Percentiles rank a stretch among this genome's conserved stretches.
phyloP scores from a whole-genome alignment of 2,329 filamentous ascomycete genomes.

The Ophioceras dolichostomum region DNA sequence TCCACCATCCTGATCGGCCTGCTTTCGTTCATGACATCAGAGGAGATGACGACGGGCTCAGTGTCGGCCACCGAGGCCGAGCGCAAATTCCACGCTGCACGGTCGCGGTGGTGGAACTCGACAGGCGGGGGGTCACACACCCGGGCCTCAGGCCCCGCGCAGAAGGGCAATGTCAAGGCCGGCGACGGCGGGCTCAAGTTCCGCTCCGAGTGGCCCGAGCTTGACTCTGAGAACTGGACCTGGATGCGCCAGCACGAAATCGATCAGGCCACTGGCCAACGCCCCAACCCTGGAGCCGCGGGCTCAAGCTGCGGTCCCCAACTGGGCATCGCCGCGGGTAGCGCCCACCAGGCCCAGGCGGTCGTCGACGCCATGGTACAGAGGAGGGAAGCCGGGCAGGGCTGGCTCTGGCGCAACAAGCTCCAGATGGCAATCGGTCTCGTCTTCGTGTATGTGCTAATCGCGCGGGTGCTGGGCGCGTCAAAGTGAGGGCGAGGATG shows the following conservation, averaged over 20 bases:
- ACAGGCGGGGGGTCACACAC: constrained; percentile 72
- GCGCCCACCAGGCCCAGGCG: constrained; percentile 53
- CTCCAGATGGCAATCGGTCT: constrained; percentile 56
- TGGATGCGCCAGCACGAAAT: constrained; percentile 82
- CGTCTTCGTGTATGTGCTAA: constrained; percentile 72
- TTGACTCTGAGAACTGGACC: constrained; percentile 80
- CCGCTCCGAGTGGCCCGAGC: constrained; percentile 74
- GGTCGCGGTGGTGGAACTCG: constrained; percentile 91
- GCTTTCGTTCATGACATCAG: constrained; percentile 94
- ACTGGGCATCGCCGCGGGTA: constrained; percentile 48
- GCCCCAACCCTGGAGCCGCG: constrained; percentile 36
- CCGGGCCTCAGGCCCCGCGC: constrained; percentile 34
- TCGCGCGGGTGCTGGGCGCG: constrained; percentile 59
- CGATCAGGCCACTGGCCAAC: constrained; percentile 62
- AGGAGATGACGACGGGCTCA: constrained; percentile 95
- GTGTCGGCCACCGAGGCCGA: constrained; percentile 67
- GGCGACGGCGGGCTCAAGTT: constrained; percentile 93
- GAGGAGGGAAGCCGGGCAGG: constrained; percentile 67
- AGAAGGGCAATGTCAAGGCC: constrained; percentile 73
- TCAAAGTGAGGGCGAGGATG: constrained; percentile 11
- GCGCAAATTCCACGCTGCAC: constrained; percentile 62
- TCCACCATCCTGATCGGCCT: constrained; percentile 91
- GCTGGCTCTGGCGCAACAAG: constrained; percentile 75
- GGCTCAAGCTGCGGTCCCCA: constrained; percentile 30
- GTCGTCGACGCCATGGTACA: constrained; percentile 67